Evolutionary conservation across 73 alveolate genomes (phyloP), one percentile per base, ranked within the genome.

Genomic region (Paramecium primaurelia): DNA sequence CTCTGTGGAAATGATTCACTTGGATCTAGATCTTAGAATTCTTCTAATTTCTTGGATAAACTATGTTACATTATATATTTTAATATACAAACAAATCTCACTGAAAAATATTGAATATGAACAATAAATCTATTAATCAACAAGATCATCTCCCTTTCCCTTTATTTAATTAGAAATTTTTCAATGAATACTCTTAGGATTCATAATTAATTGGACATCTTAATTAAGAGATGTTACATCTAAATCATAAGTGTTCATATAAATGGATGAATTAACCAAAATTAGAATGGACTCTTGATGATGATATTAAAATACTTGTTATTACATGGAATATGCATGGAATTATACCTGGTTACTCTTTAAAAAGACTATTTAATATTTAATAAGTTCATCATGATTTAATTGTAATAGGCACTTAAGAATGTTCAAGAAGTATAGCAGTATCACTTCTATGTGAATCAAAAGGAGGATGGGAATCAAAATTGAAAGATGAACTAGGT

Each of bases 291-390:
- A 36, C 59, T 30, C n/a, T 73, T 37, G 87, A 40, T 34, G 37
- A 80, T 42, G 90, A 89, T 16, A 42, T 96, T 6, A 85, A 94
- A 93, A 18, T 96, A 51, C 86, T 94, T 2, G 77, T 94, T 4
- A 89, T 94, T 14, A 96, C 97, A 18, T 96, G 98, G 98, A 96
- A 96, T 86, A 91, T 96, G 95, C 96, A 95, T 77, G 98, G 97
- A 9, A 86, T 93, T 83, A 89, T 88, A 71, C 96, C 97, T 11
- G 75, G 59, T 12, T 92, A 80, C 8, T 51, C 85, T 2, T 58
- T 95, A n/a, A 83, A 91, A 20, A 80, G 93, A 5, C 95, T 96
- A 1, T 85, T 96, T 8, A 59, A 95, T 73, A 58, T 95, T 22
- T 86, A 77, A 68, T 92, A 93, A 11, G 87, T 95, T 6, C 58